A percentile compares a stretch with the other conserved stretches of the same genome.
Conservation (phyloP, 257 asterid genomes). For the Penstemon eatonii region DNA sequence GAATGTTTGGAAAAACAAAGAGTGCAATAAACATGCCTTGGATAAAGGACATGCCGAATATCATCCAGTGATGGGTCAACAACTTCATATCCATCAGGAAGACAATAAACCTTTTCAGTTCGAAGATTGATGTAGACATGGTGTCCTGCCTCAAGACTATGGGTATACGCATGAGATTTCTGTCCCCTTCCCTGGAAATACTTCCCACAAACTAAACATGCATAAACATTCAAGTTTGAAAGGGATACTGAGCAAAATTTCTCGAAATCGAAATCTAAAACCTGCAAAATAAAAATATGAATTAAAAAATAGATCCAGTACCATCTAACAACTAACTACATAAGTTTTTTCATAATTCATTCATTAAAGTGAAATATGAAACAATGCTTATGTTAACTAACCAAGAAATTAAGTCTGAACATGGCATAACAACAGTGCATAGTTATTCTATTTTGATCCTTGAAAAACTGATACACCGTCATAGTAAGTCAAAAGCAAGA, state of each 20-base stretch:
- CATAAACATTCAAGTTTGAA: constrained; percentile 91
- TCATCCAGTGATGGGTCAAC: constrained; percentile 91
- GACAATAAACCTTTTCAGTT: constrained; percentile 93
- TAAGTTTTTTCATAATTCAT: too few species aligned
- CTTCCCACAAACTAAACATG: constrained; percentile 95
- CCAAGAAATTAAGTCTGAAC: neutral
- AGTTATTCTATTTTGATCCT: neutral
- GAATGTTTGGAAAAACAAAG: neutral
- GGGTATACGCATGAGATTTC: constrained; percentile 95
- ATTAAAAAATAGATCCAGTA: constrained; percentile 20
- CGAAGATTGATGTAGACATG: constrained; percentile 94
- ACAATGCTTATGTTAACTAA: neutral
- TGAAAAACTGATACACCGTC: neutral
- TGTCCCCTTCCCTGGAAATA: constrained; percentile 97
- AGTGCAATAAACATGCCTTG: constrained; percentile 53
- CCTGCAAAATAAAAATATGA: constrained; percentile 48
- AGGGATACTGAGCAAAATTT: constrained; percentile 94
- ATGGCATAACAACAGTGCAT: neutral
- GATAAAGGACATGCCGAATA: constrained; percentile 87
- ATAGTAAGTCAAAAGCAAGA: too few species aligned
- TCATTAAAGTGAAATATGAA: neutral
- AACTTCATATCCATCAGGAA: constrained; percentile 98
- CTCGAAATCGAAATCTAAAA: constrained; percentile 95
- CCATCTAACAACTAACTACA: constrained; percentile 1
- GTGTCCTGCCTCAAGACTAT: constrained; percentile 96